phyloP scores from a whole-genome alignment of 768 basidiomycete genomes.

The Mycena chlorophos region DNA sequence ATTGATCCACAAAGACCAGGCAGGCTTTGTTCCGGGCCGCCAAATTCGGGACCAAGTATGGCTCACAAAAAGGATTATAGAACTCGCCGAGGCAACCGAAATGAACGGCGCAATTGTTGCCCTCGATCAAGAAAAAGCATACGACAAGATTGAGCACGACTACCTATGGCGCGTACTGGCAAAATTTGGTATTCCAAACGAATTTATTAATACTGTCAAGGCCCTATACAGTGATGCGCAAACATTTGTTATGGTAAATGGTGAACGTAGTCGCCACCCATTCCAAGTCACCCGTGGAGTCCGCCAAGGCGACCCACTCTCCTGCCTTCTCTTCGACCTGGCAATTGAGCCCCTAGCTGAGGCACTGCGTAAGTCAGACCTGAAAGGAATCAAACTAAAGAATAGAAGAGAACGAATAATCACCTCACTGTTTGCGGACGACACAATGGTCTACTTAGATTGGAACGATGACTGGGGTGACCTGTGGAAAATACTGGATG shows the following conservation, averaged over 20 bases:
- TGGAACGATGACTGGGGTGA: not conserved
- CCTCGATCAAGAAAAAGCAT: not conserved
- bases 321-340: slow-evolving; percentile 3
- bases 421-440: slow-evolving; percentile 26
- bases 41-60: not conserved
- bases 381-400: slow-evolving; percentile 22
- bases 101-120: not conserved
- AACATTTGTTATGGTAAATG: slow-evolving; percentile 17
- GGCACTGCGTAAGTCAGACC: not conserved
- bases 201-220: slow-evolving; percentile 14
- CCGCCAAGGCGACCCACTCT: slow-evolving; percentile 30
- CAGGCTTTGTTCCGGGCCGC: slow-evolving; percentile 25
- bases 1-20: slow-evolving; percentile 28
- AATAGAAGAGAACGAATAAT: slow-evolving; percentile 6
- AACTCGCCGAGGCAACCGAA: not conserved
- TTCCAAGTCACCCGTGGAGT: slow-evolving; percentile 12
- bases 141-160: slow-evolving; percentile 5
- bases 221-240: slow-evolving; percentile 14
- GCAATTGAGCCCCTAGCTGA: slow-evolving; percentile 24
- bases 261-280: slow-evolving; percentile 11
- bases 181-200: slow-evolving; percentile 6
- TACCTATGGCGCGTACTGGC: not conserved
- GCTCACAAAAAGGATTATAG: not conserved
- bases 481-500: not conserved
- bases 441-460: slow-evolving; percentile 22